These are phyloP conservation scores for Zygosaccharomyces bailii DNA, from an alignment of 805 yeast species.

Conservation along the genomic window DNA sequence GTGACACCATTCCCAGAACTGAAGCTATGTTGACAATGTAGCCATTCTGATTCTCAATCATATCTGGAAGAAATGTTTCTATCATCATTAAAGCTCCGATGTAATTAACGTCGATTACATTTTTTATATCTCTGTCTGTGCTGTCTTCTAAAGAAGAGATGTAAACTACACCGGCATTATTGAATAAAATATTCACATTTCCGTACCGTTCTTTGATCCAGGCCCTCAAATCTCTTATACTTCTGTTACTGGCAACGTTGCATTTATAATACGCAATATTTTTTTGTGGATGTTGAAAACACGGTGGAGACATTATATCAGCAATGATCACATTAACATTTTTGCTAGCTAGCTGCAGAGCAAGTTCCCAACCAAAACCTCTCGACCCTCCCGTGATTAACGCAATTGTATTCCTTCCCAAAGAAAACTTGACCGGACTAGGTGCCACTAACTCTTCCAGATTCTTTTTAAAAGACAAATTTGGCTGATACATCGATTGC, in stretches of 20 bases:
- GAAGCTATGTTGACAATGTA: conserved; percentile 80
- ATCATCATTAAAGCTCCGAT: conserved; percentile 66
- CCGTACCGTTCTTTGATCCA: conserved; percentile 50
- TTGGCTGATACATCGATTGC: conserved; percentile 1
- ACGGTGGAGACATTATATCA: conserved; percentile 46
- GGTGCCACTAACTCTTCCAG: conserved; percentile 4
- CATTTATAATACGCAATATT: conserved; percentile 58
- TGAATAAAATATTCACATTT: conserved; percentile 61
- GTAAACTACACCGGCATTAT: conserved; percentile 77
- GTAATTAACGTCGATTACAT: conserved; percentile 63
- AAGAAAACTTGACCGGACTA: background rate
- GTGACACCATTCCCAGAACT: conserved; percentile 79
- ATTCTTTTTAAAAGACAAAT: background rate
- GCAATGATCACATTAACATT: conserved; percentile 59
- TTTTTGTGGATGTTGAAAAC: conserved; percentile 26
- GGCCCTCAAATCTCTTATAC: conserved; percentile 42
- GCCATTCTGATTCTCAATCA: conserved; percentile 62
- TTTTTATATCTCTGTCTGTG: conserved; percentile 55
- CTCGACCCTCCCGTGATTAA: conserved; percentile 80
- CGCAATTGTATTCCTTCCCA: conserved; percentile 49
- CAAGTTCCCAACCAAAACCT: conserved; percentile 75
- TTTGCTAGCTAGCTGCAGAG: conserved; percentile 40
- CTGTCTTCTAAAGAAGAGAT: conserved; percentile 57
- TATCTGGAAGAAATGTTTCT: conserved; percentile 68
- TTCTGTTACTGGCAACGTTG: conserved; percentile 58